phyloP scores from a whole-genome alignment of 768 basidiomycete genomes.

The Boletellus ananas region DNA sequence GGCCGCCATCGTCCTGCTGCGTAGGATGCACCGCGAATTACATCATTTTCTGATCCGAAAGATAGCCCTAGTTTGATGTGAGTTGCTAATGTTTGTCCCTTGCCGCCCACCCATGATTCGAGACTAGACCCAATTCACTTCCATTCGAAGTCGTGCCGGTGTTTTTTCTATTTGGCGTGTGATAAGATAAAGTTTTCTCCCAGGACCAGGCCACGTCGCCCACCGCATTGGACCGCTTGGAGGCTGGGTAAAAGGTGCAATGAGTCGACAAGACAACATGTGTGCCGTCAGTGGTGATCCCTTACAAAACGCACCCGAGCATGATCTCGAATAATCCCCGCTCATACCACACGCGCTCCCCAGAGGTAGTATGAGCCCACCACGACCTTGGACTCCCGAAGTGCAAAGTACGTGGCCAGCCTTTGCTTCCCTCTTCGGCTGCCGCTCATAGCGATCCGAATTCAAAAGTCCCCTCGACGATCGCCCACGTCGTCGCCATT shows the following conservation, averaged over 20 bases:
- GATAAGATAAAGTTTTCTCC: neutral
- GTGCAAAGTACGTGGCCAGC: slow-evolving; percentile 11
- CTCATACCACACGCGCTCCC: too few relatives aligned
- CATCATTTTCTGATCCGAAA: too few relatives aligned
- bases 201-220: neutral
- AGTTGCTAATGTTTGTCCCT: too few relatives aligned
- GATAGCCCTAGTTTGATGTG: too few relatives aligned
- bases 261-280: neutral
- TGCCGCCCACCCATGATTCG: too few relatives aligned
- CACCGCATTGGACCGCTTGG: neutral
- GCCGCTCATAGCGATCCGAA: neutral
- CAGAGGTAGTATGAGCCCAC: neutral
- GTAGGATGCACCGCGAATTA: too few relatives aligned
- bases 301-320: neutral
- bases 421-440: neutral
- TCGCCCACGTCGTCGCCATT: slow-evolving; percentile 17
- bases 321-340: neutral
- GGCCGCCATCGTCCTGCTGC: too few relatives aligned
- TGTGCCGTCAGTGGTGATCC: slow-evolving; percentile 1
- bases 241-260: neutral
- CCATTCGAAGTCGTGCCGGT: too few relatives aligned
- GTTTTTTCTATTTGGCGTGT: too few relatives aligned
- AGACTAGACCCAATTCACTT: too few relatives aligned
- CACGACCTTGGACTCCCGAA: slow-evolving; percentile 3
- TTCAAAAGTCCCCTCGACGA: slow-evolving; percentile 14